Evolutionary conservation across 129 eudicot genomes (phyloP), one percentile per base, ranked within the genome.

Genomic region (Flaveria ramosissima): DNA sequence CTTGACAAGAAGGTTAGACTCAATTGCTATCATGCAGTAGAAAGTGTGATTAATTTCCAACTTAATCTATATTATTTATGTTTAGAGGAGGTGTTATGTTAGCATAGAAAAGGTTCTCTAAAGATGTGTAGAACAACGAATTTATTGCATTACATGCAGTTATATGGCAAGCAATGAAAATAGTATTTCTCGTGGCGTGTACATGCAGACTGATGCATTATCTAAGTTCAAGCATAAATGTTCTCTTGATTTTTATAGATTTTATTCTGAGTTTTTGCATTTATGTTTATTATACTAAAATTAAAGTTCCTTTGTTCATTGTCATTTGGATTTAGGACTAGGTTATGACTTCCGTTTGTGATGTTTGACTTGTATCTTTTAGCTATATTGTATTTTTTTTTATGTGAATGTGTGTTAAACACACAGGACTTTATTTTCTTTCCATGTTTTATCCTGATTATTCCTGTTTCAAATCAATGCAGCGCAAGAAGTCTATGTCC

Each of bases 1-100:
- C 93, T 94, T 53, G 99, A 91, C 26, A 84, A 81, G 77, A 84
- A 88, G 98, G 98, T 90, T 42, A 24, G 73, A 17, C 46, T 17
- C 6, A 42, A 3, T 45, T 63, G 21, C 64, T 51, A 55, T 50
- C 14, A 17, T 27, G 64, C 55, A 42, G 26, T 30, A 41, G 71
- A 73, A 53, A 14, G 56, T 32, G 13, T 74, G 70, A 45, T 55
- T 27, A 65, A 26, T 71, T 60, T 75, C 13, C 32, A 8, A 45
- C 27, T 43, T 59, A 59, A 21, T 61, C 15, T 26, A 23, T 16
- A 47, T 71, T n/a, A 14, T 62, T 27, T 61, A 61, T 63, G 69
- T 63, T 63, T 27, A 27, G 45, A 63, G 46, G 69, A 30, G 8
- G 13, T 8, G 17, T 23, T 11, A 3, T 60, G 66, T 11, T 24